A percentile compares a stretch with the other conserved stretches of the same genome.
phyloP scores from a whole-genome alignment of 495 filamentous ascomycete species.

The Penicillium lagena region DNA sequence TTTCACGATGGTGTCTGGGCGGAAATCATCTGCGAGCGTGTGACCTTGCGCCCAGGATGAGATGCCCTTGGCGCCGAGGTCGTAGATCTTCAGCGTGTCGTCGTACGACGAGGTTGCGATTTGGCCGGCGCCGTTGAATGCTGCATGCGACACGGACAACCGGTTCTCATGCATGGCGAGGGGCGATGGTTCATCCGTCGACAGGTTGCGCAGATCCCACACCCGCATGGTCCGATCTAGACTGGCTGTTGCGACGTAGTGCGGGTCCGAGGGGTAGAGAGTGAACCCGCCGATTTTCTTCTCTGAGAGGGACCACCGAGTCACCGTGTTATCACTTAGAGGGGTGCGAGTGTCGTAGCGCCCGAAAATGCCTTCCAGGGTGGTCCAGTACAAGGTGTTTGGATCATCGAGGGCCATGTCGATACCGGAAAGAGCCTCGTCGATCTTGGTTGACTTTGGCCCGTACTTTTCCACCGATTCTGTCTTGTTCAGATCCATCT shows the following conservation, averaged over 20 bases:
- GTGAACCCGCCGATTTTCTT: constrained; percentile 96
- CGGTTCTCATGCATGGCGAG: constrained; percentile 76
- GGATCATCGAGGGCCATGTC: constrained; percentile 67
- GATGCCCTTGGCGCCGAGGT: constrained; percentile 55
- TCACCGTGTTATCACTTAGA: constrained; percentile 32
- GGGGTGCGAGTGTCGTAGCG: constrained; percentile 68
- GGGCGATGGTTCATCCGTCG: constrained; percentile 52
- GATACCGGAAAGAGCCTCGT: constrained; percentile 73
- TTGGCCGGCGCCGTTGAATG: constrained; percentile 75
- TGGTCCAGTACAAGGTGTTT: constrained; percentile 79
- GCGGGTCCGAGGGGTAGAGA: constrained; percentile 65
- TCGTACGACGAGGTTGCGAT: constrained; percentile 92
- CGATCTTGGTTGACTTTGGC: constrained; percentile 57
- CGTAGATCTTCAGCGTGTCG: constrained; percentile 88
- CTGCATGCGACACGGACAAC: constrained; percentile 84
- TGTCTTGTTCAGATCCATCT: constrained; percentile 74
- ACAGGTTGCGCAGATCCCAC: constrained; percentile 87
- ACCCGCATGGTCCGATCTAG: constrained; percentile 84
- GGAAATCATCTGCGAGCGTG: constrained; percentile 54
- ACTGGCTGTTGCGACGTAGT: constrained; percentile 85
- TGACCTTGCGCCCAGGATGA: constrained; percentile 56
- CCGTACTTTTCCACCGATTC: constrained; percentile 74
- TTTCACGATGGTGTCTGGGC: constrained; percentile 58
- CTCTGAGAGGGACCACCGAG: constrained; percentile 72
- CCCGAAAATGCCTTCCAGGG: constrained; percentile 72